Percentiles rank a stretch among this genome's conserved stretches.
Conservation (phyloP, 768 basidiomycete species). For the Mycena metata region DNA sequence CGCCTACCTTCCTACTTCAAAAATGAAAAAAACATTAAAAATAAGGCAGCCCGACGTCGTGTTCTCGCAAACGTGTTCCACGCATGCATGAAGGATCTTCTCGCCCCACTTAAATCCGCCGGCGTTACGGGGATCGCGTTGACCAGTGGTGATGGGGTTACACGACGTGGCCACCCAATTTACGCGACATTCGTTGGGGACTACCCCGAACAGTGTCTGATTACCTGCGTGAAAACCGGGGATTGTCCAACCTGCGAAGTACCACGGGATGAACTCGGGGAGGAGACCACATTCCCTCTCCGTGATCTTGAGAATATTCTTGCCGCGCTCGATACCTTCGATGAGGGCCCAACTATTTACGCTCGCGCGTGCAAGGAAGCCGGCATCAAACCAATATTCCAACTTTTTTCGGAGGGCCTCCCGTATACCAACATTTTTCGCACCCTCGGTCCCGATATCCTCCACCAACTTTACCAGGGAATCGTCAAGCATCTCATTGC, state of each 20-base stretch:
- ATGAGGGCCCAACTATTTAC: background rate
- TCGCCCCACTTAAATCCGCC: conserved; percentile 41
- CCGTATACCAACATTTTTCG: too few species aligned
- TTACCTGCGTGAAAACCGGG: too few species aligned
- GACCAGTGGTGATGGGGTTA: conserved; percentile 43
- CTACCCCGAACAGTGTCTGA: too few species aligned
- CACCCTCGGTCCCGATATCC: conserved; percentile 42
- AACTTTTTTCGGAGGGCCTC: too few species aligned
- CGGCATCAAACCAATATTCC: conserved; percentile 42
- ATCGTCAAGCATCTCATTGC: conserved; percentile 43
- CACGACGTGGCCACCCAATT: conserved; percentile 40
- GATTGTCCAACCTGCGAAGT: too few species aligned
- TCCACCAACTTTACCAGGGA: conserved; percentile 46
- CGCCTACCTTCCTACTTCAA: conserved; percentile 48
- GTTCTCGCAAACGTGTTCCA: conserved; percentile 49
- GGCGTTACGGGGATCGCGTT: conserved; percentile 24
- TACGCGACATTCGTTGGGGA: too few species aligned
- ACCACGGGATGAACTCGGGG: conserved; percentile 8
- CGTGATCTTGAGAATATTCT: background rate
- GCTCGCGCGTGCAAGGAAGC: too few species aligned
- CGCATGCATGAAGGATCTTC: conserved; percentile 40
- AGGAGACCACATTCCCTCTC: background rate
- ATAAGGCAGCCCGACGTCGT: conserved; percentile 26
- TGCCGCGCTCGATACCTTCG: background rate
- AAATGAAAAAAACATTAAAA: conserved; percentile 41